These are phyloP conservation scores for Prunus mume DNA, from an alignment of 306 rosid species.

Conservation along the genomic window DNA sequence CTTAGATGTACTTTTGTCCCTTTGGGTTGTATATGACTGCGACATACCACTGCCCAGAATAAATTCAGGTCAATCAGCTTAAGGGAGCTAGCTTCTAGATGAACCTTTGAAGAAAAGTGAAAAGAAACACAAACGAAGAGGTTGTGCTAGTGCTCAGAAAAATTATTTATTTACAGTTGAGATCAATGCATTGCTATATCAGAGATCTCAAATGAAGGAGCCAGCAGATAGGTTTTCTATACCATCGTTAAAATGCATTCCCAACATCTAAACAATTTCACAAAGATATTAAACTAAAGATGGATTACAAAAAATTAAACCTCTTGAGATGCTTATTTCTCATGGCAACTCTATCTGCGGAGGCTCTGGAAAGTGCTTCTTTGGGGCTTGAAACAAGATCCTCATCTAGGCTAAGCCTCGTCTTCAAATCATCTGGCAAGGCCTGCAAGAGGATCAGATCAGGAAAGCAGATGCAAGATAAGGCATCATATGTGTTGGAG, in stretches of 20 bases:
- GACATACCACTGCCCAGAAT: constrained; percentile 73
- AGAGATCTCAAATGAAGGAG: background rate
- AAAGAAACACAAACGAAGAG: background rate
- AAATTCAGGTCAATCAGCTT: constrained; percentile 13
- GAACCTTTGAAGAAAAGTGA: background rate
- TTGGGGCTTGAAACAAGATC: constrained; percentile 93
- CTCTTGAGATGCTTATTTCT: constrained; percentile 76
- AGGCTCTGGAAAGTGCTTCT: constrained; percentile 86
- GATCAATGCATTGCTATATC: background rate
- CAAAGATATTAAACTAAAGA: background rate
- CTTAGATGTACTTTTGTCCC: constrained; percentile 72
- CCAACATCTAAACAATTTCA: background rate
- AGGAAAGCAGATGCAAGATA: constrained; percentile 15
- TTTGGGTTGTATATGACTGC: constrained; percentile 70
- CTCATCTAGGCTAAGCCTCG: constrained; percentile 93
- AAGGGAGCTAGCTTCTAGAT: constrained; percentile 14
- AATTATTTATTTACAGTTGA: background rate
- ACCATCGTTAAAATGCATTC: background rate
- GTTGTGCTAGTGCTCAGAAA: background rate
- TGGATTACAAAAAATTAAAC: constrained; percentile 32
- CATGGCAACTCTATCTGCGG: constrained; percentile 81
- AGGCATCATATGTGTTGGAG: constrained; percentile 11
- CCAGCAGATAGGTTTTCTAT: background rate
- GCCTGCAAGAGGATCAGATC: constrained; percentile 61
- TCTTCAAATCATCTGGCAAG: constrained; percentile 93